Percentiles rank a stretch among this genome's conserved stretches.
These are phyloP conservation scores for Hypoxylon intermedium DNA, from an alignment of 495 filamentous ascomycete species.

Conservation along the genomic window DNA sequence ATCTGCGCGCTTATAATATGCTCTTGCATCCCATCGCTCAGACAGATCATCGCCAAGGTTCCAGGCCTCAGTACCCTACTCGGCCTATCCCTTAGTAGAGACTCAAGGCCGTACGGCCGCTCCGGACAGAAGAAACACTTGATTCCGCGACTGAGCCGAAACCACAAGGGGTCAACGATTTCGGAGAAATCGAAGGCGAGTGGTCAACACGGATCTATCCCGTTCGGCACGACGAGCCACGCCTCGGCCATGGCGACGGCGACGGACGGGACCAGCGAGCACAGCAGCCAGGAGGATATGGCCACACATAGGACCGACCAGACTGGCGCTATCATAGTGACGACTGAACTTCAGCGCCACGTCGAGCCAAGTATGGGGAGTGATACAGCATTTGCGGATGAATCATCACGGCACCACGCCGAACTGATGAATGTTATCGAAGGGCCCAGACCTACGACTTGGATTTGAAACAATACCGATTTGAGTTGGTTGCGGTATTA, in stretches of 20 bases:
- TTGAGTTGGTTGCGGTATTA: slow-evolving; percentile 16
- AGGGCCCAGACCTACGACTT: background rate
- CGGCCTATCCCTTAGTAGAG: slow-evolving; percentile 21
- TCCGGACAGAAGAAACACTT: slow-evolving; percentile 5
- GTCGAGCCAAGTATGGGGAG: slow-evolving; percentile 11
- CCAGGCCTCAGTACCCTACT: slow-evolving; percentile 33
- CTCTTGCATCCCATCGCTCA: slow-evolving; percentile 41
- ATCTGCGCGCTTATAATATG: slow-evolving; percentile 42
- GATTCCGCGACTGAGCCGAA: slow-evolving; percentile 18
- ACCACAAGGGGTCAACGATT: slow-evolving; percentile 12
- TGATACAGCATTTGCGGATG: background rate
- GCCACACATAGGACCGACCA: slow-evolving; percentile 28
- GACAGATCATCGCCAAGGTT: slow-evolving; percentile 29
- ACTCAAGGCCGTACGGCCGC: slow-evolving; percentile 4
- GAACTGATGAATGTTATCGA: slow-evolving; percentile 7
- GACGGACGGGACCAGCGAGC: slow-evolving; percentile 27
- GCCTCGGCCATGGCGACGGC: slow-evolving; percentile 8
- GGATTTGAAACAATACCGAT: slow-evolving; percentile 1
- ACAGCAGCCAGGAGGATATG: slow-evolving; percentile 47
- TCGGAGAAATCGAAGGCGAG: slow-evolving; percentile 23
- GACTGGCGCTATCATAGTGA: slow-evolving; percentile 25
- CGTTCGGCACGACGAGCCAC: slow-evolving; percentile 27
- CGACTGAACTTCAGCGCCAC: slow-evolving; percentile 19
- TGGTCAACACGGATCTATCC: background rate
- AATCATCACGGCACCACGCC: slow-evolving; percentile 1